Base-by-base conservation (phyloP, 208 protist species). In the Balamuthia mandrillaris region DNA sequence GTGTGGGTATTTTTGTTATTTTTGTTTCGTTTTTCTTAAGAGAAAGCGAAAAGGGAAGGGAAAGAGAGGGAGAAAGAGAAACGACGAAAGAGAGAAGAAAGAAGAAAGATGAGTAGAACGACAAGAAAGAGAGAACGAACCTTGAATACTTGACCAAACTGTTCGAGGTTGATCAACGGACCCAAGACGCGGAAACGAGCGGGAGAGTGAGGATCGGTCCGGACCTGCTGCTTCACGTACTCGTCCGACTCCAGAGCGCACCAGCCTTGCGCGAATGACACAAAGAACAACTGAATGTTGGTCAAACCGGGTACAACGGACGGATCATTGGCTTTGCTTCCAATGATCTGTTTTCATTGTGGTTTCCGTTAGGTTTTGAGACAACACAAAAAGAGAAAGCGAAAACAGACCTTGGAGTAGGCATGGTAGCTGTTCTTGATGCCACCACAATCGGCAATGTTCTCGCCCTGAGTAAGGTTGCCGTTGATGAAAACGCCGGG, bases 301-400 rank as follows among this genome's bases (percentile, higher is more conserved):
- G 74, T 65, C 14, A 82, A 37, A 1, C 74, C 74, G 9, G 16
- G 29, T 9, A 65, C 56, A 16, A 65, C 16, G 21, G 70, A 14
- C 37, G 74, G 35, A 82, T 47, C 12, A 82, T 31, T 14, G 33
- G 37, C 12, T 82, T 52, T 6, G 74, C n/a, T n/a, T n/a, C n/a
- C n/a, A n/a, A n/a, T n/a, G n/a, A n/a, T 27, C 87, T 81, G 31
- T 70, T 87, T n/a, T 75, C 31, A 27, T 37, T 87, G 39, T 82
- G 88, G 21, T 18, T 14, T 74, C 12, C 18, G 56, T 87, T 88
- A 56, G 82, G 37, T 16, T 47, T 16, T 10, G 18, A 61, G 14
- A 39, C 79, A 12, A 61, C 29, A 16, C n/a, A n/a, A n/a, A n/a
- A n/a, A n/a, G n/a, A n/a, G n/a, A n/a, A n/a, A n/a, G n/a, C n/a